Evolutionary conservation across 2,329 filamentous ascomycete genomes (phyloP), one percentile per base, ranked within the genome.

Genomic region (Capronia epimyces): DNA sequence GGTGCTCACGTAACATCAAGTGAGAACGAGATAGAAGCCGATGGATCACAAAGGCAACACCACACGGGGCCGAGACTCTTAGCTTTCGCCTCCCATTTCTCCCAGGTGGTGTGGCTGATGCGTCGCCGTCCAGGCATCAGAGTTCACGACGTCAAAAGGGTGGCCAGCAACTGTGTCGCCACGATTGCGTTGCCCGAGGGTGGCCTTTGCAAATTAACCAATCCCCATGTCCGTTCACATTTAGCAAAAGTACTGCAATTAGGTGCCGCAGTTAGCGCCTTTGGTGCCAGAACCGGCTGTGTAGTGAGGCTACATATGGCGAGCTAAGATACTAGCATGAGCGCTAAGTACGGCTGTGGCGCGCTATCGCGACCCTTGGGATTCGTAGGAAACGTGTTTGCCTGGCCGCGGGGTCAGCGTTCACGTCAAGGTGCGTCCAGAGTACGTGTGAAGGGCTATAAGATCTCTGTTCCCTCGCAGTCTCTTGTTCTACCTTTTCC

Each of bases 381-480:
- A 43, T 29, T 37, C 45, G 42, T 46, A 46, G 22, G 45, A 52
- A 57, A 50, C 40, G 43, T 49, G 52, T 55, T 55, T 57, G 55
- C 55, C 55, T 57, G 46, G 52, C 39, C 43, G 55, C 52, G 55
- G 52, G 55, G 52, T 49, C 16, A 25, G 4, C 1, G 7, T 12
- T 18, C 34, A 8, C 20, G 6, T 37, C n/a, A 8, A 8, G 8
- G 6, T 3, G n/a, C 7, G n/a, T 32, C 7, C n/a, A n/a, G n/a
- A n/a, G 7, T 32, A 9, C 24, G 10, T 27, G 5, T 5, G 24
- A 27, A 27, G 24, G 24, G 10, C 24, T 57, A 57, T 46, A 57
- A 55, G 43, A 50, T 47, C 39, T 29, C 32, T 51, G 31, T 50
- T 39, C 37, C 31, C 29, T n/a, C 22, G 22, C 46, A 39, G 8